Evolutionary conservation across 176 grass and related monocot species (phyloP).

Genomic region (Cymbopogon citratus): DNA sequence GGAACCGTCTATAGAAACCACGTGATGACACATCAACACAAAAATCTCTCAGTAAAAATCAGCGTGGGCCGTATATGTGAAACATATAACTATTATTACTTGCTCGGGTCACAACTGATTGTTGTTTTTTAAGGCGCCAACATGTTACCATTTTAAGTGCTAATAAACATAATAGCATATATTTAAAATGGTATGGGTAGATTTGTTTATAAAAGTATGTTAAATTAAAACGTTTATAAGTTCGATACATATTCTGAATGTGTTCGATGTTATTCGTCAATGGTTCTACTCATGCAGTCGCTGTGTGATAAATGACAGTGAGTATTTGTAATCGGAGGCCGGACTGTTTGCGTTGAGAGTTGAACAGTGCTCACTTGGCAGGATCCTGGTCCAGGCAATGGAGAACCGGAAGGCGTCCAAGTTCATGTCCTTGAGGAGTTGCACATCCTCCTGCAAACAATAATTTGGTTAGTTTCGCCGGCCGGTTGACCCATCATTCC

Average conservation of each 20-base stretch:
- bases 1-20: background rate
- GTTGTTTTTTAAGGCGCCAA: background rate
- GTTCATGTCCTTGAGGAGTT: conserved; percentile 48
- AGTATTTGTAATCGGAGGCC: background rate
- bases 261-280: background rate
- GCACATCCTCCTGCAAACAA: conserved; percentile 48
- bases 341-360: background rate
- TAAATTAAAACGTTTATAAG: background rate
- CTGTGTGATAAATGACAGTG: background rate
- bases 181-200: background rate
- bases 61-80: background rate
- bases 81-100: background rate
- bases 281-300: background rate
- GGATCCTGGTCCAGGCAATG: conserved; percentile 61
- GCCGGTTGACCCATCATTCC: too few relatives aligned
- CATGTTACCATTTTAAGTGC: background rate
- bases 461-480: background rate
- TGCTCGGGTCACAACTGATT: background rate
- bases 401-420: conserved; percentile 65
- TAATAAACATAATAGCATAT: too few relatives aligned
- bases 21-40: background rate
- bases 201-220: background rate
- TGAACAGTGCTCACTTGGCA: conserved; percentile 34
- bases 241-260: background rate
- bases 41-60: background rate